Conservation (phyloP, 257 asterid genomes). For the Cinchona pubescens region DNA sequence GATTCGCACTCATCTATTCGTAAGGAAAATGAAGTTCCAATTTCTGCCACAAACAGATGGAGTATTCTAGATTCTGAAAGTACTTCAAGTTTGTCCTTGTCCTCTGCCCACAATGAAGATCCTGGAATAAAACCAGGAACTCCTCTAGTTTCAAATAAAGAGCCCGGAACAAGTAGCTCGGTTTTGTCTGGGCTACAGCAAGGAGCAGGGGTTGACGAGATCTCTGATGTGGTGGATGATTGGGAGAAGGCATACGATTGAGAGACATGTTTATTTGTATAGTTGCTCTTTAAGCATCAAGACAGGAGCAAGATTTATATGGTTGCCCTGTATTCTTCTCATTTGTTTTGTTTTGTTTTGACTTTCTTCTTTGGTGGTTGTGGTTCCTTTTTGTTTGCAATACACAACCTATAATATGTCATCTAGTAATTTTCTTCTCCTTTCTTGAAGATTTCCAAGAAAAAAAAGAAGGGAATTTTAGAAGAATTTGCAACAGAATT, state of each 20-base stretch:
- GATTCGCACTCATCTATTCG: constrained; percentile 31
- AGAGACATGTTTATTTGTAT: neutral
- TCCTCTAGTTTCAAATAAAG: constrained; percentile 21
- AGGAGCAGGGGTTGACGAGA: constrained; percentile 24
- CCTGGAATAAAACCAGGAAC: constrained; percentile 27
- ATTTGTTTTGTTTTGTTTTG: neutral
- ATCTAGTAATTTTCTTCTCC: too few species aligned
- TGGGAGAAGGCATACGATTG: constrained; percentile 88
- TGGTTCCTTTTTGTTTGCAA: constrained; percentile 17
- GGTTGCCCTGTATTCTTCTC: constrained; percentile 3
- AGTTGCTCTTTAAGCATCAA: neutral
- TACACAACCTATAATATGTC: constrained; percentile 6
- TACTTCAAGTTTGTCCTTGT: constrained; percentile 33
- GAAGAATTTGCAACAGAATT: neutral
- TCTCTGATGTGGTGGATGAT: constrained; percentile 72
- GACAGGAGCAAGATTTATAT: neutral
- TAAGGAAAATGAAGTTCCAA: constrained; percentile 45
- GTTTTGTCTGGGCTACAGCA: constrained; percentile 22
- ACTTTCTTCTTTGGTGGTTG: constrained; percentile 13
- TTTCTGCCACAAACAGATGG: constrained; percentile 64
- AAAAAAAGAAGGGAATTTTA: neutral
- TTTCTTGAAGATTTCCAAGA: neutral
- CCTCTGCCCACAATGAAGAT: constrained; percentile 25
- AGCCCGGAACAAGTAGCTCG: constrained; percentile 23
- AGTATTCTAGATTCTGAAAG: constrained; percentile 55